Conservation (phyloP, 768 basidiomycete genomes). For the Tricholoma furcatifolium region DNA sequence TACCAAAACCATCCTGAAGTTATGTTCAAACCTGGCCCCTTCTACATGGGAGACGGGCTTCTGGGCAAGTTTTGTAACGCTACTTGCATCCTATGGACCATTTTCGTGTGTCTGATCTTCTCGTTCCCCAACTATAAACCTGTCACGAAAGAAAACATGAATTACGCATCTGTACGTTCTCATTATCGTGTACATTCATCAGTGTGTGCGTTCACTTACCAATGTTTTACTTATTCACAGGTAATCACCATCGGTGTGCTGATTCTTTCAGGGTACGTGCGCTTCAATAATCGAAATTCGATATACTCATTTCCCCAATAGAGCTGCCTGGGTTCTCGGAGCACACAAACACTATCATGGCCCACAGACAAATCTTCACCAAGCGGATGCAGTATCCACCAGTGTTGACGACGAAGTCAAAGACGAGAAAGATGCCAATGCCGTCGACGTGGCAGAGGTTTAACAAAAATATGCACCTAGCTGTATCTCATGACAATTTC, state of each 20-base stretch:
- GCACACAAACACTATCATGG: constrained; percentile 58
- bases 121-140: constrained; percentile 69
- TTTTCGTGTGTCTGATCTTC: constrained; percentile 70
- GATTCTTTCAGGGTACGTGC: constrained; percentile 48
- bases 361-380: constrained; percentile 51
- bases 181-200: background rate
- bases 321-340: constrained; percentile 51
- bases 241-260: constrained; percentile 55
- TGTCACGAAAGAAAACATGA: constrained; percentile 73
- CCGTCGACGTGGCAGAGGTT: background rate
- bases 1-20: constrained; percentile 78
- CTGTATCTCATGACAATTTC: background rate
- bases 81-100: constrained; percentile 67
- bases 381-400: background rate
- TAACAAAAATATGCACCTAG: background rate
- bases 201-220: background rate
- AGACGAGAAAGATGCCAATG: background rate
- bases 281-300: background rate
- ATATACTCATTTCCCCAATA: constrained; percentile 9
- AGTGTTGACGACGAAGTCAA: background rate
- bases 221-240: constrained; percentile 12
- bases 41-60: constrained; percentile 75
- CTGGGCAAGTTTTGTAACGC: constrained; percentile 62
- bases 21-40: constrained; percentile 81
- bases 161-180: constrained; percentile 68